Percentiles rank a stretch among this genome's conserved stretches.
Conservation (phyloP, 345 rosid species). For the Lepidium aucheri region DNA sequence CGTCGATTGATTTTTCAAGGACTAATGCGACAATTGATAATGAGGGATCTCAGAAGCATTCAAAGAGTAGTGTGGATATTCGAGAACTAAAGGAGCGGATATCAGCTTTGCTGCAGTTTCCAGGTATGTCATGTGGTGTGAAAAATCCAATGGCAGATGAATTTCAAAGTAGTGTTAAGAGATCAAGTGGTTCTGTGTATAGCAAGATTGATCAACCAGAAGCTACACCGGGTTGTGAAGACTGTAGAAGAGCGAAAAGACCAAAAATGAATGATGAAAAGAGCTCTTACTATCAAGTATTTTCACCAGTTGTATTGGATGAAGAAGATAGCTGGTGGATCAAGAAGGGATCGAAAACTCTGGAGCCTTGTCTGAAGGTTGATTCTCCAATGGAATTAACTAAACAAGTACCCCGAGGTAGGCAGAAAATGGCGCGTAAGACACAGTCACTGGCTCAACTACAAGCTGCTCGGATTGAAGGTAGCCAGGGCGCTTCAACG, state of each 20-base stretch:
- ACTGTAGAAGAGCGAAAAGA: conserved; percentile 69
- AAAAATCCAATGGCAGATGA: conserved; percentile 46
- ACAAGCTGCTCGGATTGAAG: conserved; percentile 91
- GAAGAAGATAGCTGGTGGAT: conserved; percentile 97
- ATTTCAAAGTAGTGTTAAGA: conserved; percentile 61
- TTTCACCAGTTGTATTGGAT: conserved; percentile 64
- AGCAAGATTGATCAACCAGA: conserved; percentile 44
- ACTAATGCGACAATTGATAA: conserved; percentile 25
- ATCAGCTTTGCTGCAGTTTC: conserved; percentile 60
- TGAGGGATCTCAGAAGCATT: conserved; percentile 32
- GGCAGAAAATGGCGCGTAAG: conserved; percentile 82
- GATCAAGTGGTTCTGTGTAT: conserved; percentile 40
- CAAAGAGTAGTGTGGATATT: conserved; percentile 37
- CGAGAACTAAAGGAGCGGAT: conserved; percentile 64
- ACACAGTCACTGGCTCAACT: conserved; percentile 87
- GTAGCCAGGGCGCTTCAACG: conserved; percentile 95
- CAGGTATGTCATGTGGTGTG: conserved; percentile 36
- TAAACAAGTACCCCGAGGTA: conserved; percentile 72
- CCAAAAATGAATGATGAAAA: conserved; percentile 58
- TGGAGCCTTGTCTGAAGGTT: conserved; percentile 50
- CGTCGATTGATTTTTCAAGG: conserved; percentile 40
- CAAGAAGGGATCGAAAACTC: conserved; percentile 56
- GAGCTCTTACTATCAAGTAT: conserved; percentile 48
- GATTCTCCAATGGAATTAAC: conserved; percentile 56
- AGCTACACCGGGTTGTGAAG: conserved; percentile 84